Evolutionary conservation across 257 asterid genomes (phyloP).

Genomic region (Ilex aquifolium): DNA sequence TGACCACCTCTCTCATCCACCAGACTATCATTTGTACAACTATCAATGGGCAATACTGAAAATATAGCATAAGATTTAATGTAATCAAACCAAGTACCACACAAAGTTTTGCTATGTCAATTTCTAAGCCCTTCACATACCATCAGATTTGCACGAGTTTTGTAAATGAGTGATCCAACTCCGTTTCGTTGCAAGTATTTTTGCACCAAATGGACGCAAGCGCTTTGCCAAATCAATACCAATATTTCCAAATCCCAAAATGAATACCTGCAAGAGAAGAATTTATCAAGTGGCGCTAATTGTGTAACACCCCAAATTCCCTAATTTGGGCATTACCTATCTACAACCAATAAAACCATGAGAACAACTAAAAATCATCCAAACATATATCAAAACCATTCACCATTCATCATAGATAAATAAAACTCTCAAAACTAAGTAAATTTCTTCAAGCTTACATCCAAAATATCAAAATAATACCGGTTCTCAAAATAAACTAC

Average conservation of each 20-base stretch:
- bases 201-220: constrained; percentile 81
- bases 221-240: constrained; percentile 89
- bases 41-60: constrained; percentile 18
- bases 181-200: constrained; percentile 89
- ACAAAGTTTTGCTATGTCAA: neutral
- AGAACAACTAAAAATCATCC: too few relatives aligned
- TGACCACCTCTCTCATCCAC: constrained; percentile 89
- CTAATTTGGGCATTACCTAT: too few relatives aligned
- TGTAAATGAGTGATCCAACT: constrained; percentile 49
- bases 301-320: too few relatives aligned
- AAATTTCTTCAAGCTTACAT: too few relatives aligned
- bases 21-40: constrained; percentile 31
- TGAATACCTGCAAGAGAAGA: constrained; percentile 47
- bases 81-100: neutral
- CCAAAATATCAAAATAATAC: too few relatives aligned
- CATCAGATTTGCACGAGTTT: constrained; percentile 32
- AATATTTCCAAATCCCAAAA: constrained; percentile 83
- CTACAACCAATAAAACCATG: too few relatives aligned
- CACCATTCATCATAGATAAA: too few relatives aligned
- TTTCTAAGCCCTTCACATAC: constrained; percentile 19
- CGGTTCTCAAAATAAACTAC: too few relatives aligned
- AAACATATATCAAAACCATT: too few relatives aligned
- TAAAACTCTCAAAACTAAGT: too few relatives aligned
- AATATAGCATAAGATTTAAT: neutral
- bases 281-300: neutral